Evolutionary conservation across 2,329 filamentous ascomycete species (phyloP).

Genomic region (Diplodia intermedia): DNA sequence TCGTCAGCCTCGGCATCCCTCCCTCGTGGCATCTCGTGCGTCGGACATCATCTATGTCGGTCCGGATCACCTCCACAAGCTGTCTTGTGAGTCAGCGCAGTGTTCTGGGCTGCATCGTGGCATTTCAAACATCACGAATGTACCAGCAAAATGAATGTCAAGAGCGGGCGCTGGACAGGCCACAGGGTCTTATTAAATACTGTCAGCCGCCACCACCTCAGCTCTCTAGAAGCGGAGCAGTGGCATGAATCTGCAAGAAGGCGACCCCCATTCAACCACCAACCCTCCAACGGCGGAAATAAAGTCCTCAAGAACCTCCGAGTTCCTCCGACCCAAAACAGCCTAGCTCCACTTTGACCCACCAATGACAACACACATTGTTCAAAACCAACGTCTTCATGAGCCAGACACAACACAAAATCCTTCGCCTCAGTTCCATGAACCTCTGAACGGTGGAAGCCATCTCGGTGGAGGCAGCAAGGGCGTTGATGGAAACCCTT

Average conservation of each 20-base stretch:
- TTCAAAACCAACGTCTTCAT: neutral
- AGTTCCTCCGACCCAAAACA: neutral
- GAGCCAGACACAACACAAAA: neutral
- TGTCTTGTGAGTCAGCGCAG: too few species aligned
- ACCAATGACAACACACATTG: neutral
- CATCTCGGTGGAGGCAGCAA: too few species aligned
- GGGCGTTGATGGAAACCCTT: too few species aligned
- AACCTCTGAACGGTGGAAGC: neutral
- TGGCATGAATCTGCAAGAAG: neutral
- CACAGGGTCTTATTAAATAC: neutral
- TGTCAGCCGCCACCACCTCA: neutral
- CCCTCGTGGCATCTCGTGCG: too few species aligned
- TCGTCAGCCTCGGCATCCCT: too few species aligned
- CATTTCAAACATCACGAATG: too few species aligned
- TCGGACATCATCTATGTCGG: too few species aligned
- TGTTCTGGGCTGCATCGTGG: too few species aligned
- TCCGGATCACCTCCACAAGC: too few species aligned
- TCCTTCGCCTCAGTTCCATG: too few species aligned
- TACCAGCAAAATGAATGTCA: too few species aligned
- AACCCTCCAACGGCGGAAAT: neutral
- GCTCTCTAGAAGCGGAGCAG: neutral
- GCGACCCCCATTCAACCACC: neutral
- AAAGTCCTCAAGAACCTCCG: neutral
- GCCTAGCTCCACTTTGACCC: neutral
- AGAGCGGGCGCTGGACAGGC: neutral